Conservation (phyloP, 2,329 filamentous ascomycete genomes). For the Claviceps pazoutovae region DNA sequence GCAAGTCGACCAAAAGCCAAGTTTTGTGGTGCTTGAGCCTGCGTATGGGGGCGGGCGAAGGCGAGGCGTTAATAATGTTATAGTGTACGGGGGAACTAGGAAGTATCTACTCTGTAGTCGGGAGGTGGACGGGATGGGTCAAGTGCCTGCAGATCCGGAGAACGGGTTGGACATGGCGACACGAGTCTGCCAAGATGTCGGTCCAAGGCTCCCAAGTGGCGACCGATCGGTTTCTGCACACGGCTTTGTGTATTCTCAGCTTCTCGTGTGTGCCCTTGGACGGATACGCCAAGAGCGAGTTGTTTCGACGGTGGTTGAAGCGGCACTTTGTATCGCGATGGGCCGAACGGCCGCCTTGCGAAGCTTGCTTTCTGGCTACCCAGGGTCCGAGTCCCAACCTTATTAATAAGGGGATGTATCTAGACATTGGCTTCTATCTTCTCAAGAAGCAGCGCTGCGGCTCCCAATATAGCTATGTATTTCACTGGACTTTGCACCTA, state of each 20-base stretch:
- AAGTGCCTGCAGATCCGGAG: constrained; percentile 13
- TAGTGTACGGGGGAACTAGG: not conserved
- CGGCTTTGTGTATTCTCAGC: too few relatives aligned
- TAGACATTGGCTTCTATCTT: not conserved
- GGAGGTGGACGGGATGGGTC: constrained; percentile 4
- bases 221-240: not conserved
- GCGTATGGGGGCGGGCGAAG: not conserved
- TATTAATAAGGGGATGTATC: not conserved
- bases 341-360: not conserved
- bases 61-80: not conserved
- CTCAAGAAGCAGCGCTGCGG: not conserved
- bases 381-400: not conserved
- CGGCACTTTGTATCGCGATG: not conserved
- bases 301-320: not conserved
- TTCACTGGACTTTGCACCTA: not conserved
- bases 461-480: not conserved
- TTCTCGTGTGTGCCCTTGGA: not conserved
- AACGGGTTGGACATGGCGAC: constrained; percentile 4
- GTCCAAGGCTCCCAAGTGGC: not conserved
- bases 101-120: not conserved
- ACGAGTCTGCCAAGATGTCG: constrained; percentile 1
- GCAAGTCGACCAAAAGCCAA: not conserved
- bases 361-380: not conserved
- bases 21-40: not conserved
- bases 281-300: not conserved